Conservation (phyloP, 495 filamentous ascomycete genomes). For the Podospora anserina region DNA sequence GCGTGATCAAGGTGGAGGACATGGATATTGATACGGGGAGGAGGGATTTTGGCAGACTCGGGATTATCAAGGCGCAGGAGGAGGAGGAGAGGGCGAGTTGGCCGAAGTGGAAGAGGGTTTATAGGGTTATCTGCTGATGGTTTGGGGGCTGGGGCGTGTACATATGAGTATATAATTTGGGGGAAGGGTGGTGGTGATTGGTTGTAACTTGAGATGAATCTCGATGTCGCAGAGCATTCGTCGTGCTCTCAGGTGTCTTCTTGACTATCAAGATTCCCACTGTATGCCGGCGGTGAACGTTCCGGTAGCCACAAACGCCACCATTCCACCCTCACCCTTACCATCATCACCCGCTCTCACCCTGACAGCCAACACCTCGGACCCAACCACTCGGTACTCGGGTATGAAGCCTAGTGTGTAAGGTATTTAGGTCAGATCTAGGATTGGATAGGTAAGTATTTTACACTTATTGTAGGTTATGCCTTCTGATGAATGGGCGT, state of each 20-base stretch:
- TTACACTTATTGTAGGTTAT: too few species aligned
- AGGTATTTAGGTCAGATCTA: too few species aligned
- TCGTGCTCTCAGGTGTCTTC: too few species aligned
- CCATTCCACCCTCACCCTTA: neutral
- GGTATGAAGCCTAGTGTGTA: too few species aligned
- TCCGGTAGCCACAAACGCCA: neutral
- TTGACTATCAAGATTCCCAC: too few species aligned
- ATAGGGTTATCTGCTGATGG: slow-evolving; percentile 49
- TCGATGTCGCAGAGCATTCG: too few species aligned
- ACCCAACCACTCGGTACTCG: neutral
- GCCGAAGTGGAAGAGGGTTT: slow-evolving; percentile 84
- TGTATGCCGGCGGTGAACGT: too few species aligned
- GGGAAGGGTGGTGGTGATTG: too few species aligned
- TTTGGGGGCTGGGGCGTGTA: neutral
- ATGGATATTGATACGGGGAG: slow-evolving; percentile 92
- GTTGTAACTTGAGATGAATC: too few species aligned
- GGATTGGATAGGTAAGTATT: too few species aligned
- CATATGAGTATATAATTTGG: neutral
- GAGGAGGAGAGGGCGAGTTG: slow-evolving; percentile 66
- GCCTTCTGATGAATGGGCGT: too few species aligned
- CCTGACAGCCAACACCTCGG: neutral
- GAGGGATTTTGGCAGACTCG: slow-evolving; percentile 74
- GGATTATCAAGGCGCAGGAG: slow-evolving; percentile 77
- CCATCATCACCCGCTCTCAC: neutral
- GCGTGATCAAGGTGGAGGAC: slow-evolving; percentile 59